Evolutionary conservation across 139 green algal species (phyloP).

Genomic region (Ostreobium quekettii): DNA sequence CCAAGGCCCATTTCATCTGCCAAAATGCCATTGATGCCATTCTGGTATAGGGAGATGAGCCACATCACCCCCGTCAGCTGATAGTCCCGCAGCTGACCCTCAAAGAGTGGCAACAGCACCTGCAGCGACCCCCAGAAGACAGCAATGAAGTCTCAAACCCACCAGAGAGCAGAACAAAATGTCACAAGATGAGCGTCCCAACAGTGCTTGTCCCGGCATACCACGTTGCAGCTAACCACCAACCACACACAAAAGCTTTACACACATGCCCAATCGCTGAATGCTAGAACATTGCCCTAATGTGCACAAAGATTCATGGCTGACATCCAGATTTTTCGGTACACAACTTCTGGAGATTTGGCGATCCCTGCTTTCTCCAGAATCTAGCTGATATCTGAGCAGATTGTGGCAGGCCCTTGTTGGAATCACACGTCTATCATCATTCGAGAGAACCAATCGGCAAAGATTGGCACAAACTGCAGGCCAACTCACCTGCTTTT

Average conservation of each 20-base stretch:
- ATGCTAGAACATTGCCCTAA: no score
- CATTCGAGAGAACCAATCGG: no score
- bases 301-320: no score
- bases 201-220: neutral
- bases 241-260: neutral
- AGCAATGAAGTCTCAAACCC: no score
- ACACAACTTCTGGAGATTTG: no score
- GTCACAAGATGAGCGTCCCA: neutral
- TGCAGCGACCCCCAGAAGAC: slow-evolving; percentile 18
- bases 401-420: no score
- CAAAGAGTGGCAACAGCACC: slow-evolving; percentile 73
- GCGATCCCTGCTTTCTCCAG: no score
- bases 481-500: neutral
- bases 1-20: slow-evolving; percentile 95
- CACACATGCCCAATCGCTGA: neutral
- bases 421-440: no score
- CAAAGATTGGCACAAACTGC: no score
- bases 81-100: slow-evolving; percentile 70
- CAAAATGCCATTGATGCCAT: slow-evolving; percentile 90
- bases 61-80: slow-evolving; percentile 87
- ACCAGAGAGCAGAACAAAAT: neutral
- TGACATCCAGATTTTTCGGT: no score
- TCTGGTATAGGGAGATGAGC: slow-evolving; percentile 83
- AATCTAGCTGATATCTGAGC: no score
- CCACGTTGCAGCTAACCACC: neutral